These are phyloP conservation scores for Schizochytrium sp. DNA, from an alignment of 108 stramenopile species.

Conservation along the genomic window DNA sequence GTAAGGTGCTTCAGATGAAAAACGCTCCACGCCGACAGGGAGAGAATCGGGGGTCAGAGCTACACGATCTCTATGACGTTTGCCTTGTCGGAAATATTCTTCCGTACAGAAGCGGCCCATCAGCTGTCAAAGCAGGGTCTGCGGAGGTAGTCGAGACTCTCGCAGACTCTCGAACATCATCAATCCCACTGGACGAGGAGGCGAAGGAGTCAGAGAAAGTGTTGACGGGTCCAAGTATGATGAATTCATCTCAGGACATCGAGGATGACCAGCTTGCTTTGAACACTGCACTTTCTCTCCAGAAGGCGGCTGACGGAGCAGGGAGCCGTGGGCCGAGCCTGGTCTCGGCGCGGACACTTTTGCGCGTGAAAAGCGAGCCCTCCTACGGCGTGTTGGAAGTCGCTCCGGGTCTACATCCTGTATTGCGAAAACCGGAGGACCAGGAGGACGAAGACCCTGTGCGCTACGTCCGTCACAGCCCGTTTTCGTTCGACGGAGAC, in stretches of 20 bases:
- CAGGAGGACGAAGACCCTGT: slow-evolving; percentile 9
- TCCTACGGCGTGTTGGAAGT: not conserved
- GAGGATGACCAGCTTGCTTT: slow-evolving; percentile 13
- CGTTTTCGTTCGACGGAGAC: slow-evolving; percentile 7
- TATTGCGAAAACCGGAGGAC: not conserved
- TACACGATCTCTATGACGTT: not conserved
- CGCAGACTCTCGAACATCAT: not conserved
- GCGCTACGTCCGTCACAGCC: not conserved
- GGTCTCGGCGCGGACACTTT: not conserved
- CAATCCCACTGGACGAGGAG: not conserved
- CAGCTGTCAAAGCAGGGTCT: not conserved
- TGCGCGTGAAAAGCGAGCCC: not conserved
- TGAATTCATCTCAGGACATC: not conserved
- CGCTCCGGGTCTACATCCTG: not conserved
- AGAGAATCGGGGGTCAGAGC: not conserved
- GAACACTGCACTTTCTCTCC: not conserved
- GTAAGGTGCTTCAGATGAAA: not conserved
- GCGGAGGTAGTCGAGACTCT: not conserved
- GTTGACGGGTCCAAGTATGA: not conserved
- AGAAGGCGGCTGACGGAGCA: not conserved
- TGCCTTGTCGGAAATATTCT: slow-evolving; percentile 9
- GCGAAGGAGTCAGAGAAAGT: not conserved
- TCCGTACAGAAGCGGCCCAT: not conserved
- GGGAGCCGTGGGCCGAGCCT: slow-evolving; percentile 3
- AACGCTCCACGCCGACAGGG: not conserved